Percentiles rank a stretch among this genome's conserved stretches.
Evolutionary conservation across 83 land plant genomes (phyloP).

Genomic region (Isoetes engelmannii): DNA sequence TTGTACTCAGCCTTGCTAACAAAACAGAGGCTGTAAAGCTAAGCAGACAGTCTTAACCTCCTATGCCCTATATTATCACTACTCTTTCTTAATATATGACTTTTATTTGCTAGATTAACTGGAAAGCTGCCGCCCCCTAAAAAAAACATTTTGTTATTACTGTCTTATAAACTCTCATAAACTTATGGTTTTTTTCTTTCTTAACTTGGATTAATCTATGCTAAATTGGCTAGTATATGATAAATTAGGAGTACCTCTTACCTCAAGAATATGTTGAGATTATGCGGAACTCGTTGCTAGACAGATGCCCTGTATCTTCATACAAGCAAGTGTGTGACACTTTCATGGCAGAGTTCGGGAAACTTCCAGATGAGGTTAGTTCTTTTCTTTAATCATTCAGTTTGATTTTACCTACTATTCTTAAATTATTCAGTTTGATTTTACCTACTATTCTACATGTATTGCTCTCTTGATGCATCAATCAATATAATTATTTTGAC

Average conservation of each 20-base stretch:
- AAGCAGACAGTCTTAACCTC: too few relatives aligned
- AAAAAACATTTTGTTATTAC: too few relatives aligned
- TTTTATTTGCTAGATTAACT: too few relatives aligned
- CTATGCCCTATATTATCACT: too few relatives aligned
- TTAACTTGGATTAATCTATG: too few relatives aligned
- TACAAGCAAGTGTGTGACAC: slow-evolving; percentile 88
- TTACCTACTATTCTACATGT: slow-evolving; percentile 3
- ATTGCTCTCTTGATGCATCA: background rate
- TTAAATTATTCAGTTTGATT: background rate
- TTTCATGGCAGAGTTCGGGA: slow-evolving; percentile 70
- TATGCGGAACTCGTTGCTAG: slow-evolving; percentile 86
- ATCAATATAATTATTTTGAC: background rate
- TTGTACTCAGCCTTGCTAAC: too few relatives aligned
- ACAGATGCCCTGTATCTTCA: slow-evolving; percentile 88
- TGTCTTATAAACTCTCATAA: too few relatives aligned
- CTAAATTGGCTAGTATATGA: too few relatives aligned
- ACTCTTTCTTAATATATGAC: too few relatives aligned
- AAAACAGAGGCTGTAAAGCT: too few relatives aligned
- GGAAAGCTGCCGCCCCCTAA: too few relatives aligned
- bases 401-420: slow-evolving; percentile 10
- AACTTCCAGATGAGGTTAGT: slow-evolving; percentile 68
- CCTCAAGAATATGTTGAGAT: slow-evolving; percentile 79
- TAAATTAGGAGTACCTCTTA: slow-evolving; percentile 64
- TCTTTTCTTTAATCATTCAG: background rate
- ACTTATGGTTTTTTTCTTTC: too few relatives aligned